Evolutionary conservation across 208 protist genomes (phyloP), one percentile per base, ranked within the genome.

Genomic region (Strigomonas culicis): DNA sequence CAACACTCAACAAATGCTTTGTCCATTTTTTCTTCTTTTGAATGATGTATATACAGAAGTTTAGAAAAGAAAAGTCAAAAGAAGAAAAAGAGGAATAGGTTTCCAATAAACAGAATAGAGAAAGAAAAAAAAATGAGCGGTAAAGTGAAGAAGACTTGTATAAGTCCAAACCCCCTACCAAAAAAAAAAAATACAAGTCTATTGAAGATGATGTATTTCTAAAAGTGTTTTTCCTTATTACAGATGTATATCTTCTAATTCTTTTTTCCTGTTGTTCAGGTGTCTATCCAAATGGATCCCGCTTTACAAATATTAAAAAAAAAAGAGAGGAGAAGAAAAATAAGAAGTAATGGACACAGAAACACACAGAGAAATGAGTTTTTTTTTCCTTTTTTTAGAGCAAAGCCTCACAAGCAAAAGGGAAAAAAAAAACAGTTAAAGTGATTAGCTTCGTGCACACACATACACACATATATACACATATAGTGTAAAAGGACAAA

Each of bases 1-100:
- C 80, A 90, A 27, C 67, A 76, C 30, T 74, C 65, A 24, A 82
- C 66, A 55, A 75, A 82, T 0, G 61, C 73, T 25, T 60, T 41
- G 47, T 85, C 79, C 79, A 82, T 82, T 15, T 36, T 4, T 60
- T 30, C 7, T 39, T 21, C 8, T 15, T 49, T 10, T 34, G 13
- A 22, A 55, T 25, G n/a, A n/a, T n/a, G n/a, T n/a, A n/a, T n/a
- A n/a, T n/a, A n/a, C n/a, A n/a, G n/a, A n/a, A n/a, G n/a, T n/a
- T n/a, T n/a, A n/a, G n/a, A n/a, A 53, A 19, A 27, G 56, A 36
- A 21, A 36, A 31, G 32, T 6, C 11, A 34, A 24, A 39, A 66
- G 34, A 46, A 46, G 17, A 46, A 46, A 46, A 46, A 10, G 11
- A n/a, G 39, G 11, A n/a, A 46, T 10, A 17, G 39, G 39, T 17